Conservation (phyloP, 2,329 filamentous ascomycete genomes). For the Aspergillus vadensis region DNA sequence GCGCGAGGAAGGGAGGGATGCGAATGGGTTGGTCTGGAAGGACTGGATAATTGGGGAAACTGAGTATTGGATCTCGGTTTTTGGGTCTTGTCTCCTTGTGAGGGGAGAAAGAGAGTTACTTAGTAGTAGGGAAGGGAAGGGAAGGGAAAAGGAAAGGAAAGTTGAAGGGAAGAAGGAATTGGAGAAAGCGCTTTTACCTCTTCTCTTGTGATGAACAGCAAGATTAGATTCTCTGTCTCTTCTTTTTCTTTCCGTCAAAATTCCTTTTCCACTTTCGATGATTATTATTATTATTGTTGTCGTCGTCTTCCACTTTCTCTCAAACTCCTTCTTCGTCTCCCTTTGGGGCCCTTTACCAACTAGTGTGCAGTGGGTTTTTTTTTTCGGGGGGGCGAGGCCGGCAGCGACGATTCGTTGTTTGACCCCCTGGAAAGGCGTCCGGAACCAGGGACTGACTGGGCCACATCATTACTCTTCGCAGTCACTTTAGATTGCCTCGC, state of each 20-base stretch:
- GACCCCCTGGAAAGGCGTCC: constrained; percentile 27
- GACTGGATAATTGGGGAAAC: neutral
- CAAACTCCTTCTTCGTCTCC: neutral
- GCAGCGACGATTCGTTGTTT: constrained; percentile 19
- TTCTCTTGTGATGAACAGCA: neutral
- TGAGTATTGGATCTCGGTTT: neutral
- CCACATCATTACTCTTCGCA: neutral
- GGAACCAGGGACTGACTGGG: constrained; percentile 17
- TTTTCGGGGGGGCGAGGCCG: constrained; percentile 7
- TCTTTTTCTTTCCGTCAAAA: constrained; percentile 7
- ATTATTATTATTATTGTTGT: no score
- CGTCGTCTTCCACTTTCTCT: neutral
- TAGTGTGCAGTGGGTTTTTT: constrained; percentile 14
- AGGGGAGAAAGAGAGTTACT: no score
- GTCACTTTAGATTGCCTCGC: neutral
- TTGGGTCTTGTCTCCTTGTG: neutral
- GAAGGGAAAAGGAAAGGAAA: constrained; percentile 11
- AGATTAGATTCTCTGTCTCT: no score
- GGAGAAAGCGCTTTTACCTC: neutral
- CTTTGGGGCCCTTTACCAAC: constrained; percentile 2
- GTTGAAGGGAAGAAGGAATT: no score
- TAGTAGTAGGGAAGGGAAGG: constrained; percentile 1
- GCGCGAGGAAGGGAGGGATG: constrained; percentile 7
- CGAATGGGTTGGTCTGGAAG: constrained; percentile 17
- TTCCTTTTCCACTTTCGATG: no score